These are phyloP conservation scores for Seiridium cupressi DNA, from an alignment of 2,329 filamentous ascomycete species.

Conservation along the genomic window DNA sequence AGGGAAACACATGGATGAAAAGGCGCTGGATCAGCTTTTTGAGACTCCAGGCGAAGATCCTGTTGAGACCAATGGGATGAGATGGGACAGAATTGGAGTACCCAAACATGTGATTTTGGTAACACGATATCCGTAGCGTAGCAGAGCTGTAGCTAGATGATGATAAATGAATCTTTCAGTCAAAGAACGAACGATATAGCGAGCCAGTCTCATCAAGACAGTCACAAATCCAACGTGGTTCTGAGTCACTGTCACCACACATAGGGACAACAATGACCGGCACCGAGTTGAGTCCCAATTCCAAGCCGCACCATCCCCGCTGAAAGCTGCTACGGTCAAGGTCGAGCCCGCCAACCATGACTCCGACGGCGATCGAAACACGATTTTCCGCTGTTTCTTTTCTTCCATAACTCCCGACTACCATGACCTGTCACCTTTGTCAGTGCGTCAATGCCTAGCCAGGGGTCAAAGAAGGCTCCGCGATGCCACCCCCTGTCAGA, in stretches of 20 bases:
- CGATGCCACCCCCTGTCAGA: neutral
- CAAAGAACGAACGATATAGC: neutral
- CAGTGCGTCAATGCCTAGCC: neutral
- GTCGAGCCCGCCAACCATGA: too few species aligned
- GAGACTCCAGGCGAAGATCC: neutral
- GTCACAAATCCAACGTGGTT: too few species aligned
- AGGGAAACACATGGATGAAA: neutral
- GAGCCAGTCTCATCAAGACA: too few species aligned
- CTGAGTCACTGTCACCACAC: too few species aligned
- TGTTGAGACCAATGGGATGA: neutral
- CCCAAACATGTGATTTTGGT: neutral
- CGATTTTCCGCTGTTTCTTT: neutral
- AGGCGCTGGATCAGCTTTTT: neutral
- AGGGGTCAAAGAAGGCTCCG: neutral
- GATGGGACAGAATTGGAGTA: neutral
- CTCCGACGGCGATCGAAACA: neutral
- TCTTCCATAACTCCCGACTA: neutral
- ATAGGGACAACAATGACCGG: too few species aligned
- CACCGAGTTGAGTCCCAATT: too few species aligned
- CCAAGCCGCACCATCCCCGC: too few species aligned
- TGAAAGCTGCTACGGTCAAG: too few species aligned
- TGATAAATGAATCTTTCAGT: constrained; percentile 17
- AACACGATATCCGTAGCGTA: constrained; percentile 16
- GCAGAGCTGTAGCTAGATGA: constrained; percentile 17
- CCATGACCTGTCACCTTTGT: neutral